A percentile compares a stretch with the other conserved stretches of the same genome.
Conservation (phyloP, 2,329 filamentous ascomycete genomes). For the Teratosphaeria gauchensis region DNA sequence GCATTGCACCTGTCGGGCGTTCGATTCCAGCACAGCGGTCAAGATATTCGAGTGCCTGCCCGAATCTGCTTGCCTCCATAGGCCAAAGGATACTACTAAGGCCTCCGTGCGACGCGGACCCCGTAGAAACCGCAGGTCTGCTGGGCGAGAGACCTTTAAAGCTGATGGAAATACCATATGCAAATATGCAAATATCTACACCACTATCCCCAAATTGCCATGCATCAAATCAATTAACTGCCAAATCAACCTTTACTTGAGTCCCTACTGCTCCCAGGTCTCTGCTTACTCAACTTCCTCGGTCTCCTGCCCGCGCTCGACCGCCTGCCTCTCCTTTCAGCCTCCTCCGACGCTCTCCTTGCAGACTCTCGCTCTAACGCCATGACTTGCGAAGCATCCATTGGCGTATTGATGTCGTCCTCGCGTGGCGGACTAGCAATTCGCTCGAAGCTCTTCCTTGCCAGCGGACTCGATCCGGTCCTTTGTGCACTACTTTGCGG, state of each 20-base stretch:
- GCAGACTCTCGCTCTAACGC: constrained; percentile 4
- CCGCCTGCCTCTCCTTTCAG: constrained; percentile 1
- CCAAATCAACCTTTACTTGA: neutral
- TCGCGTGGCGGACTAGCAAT: constrained; percentile 5
- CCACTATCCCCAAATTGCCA: neutral
- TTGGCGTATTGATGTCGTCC: neutral
- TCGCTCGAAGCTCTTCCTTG: constrained; percentile 32
- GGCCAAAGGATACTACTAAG: too few species aligned
- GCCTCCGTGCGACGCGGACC: too few species aligned
- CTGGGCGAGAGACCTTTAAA: too few species aligned
- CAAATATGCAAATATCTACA: too few species aligned
- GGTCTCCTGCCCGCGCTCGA: neutral
- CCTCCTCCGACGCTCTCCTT: constrained; percentile 1
- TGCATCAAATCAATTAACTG: neutral
- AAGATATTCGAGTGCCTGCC: neutral
- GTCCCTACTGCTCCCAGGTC: neutral
- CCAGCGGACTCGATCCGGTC: constrained; percentile 36
- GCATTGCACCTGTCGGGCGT: neutral
- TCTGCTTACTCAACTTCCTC: constrained; percentile 4
- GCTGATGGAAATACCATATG: too few species aligned
- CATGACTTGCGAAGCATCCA: constrained; percentile 7
- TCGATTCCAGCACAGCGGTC: neutral
- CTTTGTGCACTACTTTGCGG: constrained; percentile 9
- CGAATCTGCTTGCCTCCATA: too few species aligned
- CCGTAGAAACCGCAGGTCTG: too few species aligned